Base-by-base conservation (phyloP, 164 flowering plant genomes). In the Vitis rupestris region DNA sequence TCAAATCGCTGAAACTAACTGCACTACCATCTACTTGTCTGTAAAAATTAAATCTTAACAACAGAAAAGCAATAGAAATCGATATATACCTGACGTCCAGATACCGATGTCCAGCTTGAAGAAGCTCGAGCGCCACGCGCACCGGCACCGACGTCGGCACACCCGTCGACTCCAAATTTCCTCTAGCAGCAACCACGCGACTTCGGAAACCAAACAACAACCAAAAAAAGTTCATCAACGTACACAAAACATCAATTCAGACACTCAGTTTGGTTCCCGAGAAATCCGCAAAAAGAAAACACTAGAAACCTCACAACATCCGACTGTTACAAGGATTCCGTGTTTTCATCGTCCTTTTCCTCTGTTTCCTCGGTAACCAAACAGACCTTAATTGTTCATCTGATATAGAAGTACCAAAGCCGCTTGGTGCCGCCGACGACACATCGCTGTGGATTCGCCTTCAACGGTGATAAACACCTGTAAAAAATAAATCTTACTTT, bases 111-210 rank as follows among this genome's bases (percentile, higher is more conserved):
- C 98, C 98, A 37, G 98, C 94, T 73, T 76, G 97, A 78, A 86
- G 87, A 64, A 94, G 92, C 74, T 89, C 98, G n/a, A 82, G 82
- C 3, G 97, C 97, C 8, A 89, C 95, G 17, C 92, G 83, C 10
- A 94, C 94, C 1, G 97, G 97, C 50, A 92, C 98, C 15, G 98
- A 94, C 11, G 80, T 81, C 3, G 94, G 94, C 55, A 76, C 80
- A 10, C 79, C 84, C 1, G 68, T 29, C 10, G 85, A 61, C 67
- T 80, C 87, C 61, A 76, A 17, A 27, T 82, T 84, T 61, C 65
- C 81, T 70, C 82, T 82, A 15, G 76, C 73, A 16, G 83, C 77
- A 10, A 76, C 82, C 66, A 78, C 69, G 15, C 76, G 31, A 51
- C 85, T 85, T 59, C 64, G 63, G 0, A 29, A 30, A 37, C 31